These are phyloP conservation scores for Russula ochroleuca DNA, from an alignment of 768 basidiomycete genomes.

Conservation along the genomic window DNA sequence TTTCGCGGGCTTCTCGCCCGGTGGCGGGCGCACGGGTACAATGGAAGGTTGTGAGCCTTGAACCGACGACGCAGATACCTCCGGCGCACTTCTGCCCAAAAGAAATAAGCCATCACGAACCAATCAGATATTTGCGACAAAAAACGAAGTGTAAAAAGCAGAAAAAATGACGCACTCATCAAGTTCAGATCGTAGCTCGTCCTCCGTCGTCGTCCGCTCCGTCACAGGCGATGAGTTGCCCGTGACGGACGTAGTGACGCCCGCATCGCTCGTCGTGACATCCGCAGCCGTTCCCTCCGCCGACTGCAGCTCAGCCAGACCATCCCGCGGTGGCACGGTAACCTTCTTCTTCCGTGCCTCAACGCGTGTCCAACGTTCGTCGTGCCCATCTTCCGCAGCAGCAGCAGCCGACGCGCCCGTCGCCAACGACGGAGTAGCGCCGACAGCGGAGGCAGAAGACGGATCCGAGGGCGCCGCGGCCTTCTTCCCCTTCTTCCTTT, in stretches of 20 bases:
- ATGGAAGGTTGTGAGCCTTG: constrained; percentile 49
- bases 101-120: neutral
- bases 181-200: constrained; percentile 53
- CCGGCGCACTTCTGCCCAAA: constrained; percentile 48
- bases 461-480: constrained; percentile 30
- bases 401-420: constrained; percentile 27
- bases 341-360: constrained; percentile 41
- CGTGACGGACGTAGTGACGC: constrained; percentile 45
- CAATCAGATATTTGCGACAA: constrained; percentile 14
- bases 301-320: neutral
- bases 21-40: constrained; percentile 57
- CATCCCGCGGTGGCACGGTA: neutral
- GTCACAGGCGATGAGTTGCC: constrained; percentile 39
- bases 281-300: constrained; percentile 30
- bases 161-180: constrained; percentile 55
- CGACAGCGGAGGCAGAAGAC: constrained; percentile 28
- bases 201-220: constrained; percentile 36
- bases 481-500: constrained; percentile 40
- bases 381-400: constrained; percentile 41
- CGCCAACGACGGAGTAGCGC: neutral
- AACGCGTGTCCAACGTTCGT: constrained; percentile 72
- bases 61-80: constrained; percentile 47
- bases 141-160: neutral
- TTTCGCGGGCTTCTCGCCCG: constrained; percentile 54
- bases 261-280: constrained; percentile 46